Base-by-base conservation (phyloP, 2,329 filamentous ascomycete species). In the Ophiostoma tasmaniense region DNA sequence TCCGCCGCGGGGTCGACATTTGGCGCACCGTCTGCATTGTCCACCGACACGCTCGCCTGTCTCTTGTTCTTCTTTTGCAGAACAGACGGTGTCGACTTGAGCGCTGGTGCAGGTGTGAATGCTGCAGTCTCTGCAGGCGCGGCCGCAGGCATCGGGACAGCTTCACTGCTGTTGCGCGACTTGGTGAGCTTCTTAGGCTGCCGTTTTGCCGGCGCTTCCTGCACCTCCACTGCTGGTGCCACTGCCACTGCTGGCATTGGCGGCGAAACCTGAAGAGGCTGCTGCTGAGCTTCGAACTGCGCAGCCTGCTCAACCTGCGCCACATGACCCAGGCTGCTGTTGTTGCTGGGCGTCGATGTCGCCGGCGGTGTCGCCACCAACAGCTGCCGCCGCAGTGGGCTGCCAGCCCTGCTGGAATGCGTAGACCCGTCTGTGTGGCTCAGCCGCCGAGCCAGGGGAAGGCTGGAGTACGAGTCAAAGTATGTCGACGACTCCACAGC, bases 111-210 rank as follows among this genome's bases (percentile, higher is more conserved):
- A 30, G 25, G 3, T 13, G 37, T 37, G 11, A 10, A 37, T 37
- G 39, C 39, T 14, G 39, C 39, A 17, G 39, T 3, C 17, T 20
- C 42, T 45, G 17, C 4, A 7, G 42, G 17, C 11, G 50, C 13
- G 35, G 42, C 8, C 35, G 33, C 17, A 7, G 37, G 37, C 37
- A 39, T 13, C 10, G 37, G 37, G 2, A 28, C 39, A 33, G 28
- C n/a, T 50, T 80, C 79, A 73, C 76, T 80, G 70, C 73, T 79
- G 33, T 75, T 76, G 33, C 79, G 78, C 67, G 72, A 76, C 74
- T 83, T 83, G 25, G 76, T 79, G 42, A 82, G 74, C 72, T 82
- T 82, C 67, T 77, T 78, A 45, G 77, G 78, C 64, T 76, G 76
- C n/a, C 78, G 75, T 70, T 78, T 81, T 22, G 72, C 28, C 25